Percentiles rank a stretch among this genome's conserved stretches.
Conservation (phyloP, 164 flowering plant genomes). For the Houttuynia cordata region DNA sequence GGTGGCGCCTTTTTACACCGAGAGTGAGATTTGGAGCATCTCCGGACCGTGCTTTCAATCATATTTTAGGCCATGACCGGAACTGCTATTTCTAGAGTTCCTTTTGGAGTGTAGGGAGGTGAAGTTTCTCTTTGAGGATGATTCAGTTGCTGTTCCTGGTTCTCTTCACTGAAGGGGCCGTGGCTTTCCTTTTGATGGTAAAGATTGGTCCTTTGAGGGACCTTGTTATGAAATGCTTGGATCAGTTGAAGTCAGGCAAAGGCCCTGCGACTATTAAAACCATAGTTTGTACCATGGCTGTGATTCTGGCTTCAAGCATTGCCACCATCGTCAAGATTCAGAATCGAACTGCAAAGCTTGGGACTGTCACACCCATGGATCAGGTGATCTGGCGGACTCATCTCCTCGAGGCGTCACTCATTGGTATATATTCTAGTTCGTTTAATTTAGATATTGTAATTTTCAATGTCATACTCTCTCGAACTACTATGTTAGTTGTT, state of each 20-base stretch:
- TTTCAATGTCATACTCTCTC: neutral
- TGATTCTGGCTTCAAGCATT: constrained; percentile 56
- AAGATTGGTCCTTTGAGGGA: constrained; percentile 89
- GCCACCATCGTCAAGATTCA: constrained; percentile 82
- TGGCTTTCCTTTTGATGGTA: constrained; percentile 67
- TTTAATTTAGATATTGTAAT: no score
- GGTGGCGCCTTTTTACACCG: no score
- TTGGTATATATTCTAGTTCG: constrained; percentile 30
- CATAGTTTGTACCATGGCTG: constrained; percentile 74
- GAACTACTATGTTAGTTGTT: neutral
- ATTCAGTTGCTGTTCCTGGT: constrained; percentile 75
- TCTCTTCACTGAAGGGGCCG: constrained; percentile 52
- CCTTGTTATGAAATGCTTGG: constrained; percentile 75
- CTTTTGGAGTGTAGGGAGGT: no score
- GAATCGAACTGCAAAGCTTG: constrained; percentile 82
- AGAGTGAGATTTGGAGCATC: no score
- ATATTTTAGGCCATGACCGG: no score
- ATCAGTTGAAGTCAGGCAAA: constrained; percentile 72
- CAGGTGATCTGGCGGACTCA: constrained; percentile 97
- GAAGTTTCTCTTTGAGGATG: constrained; percentile 22
- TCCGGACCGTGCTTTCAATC: no score
- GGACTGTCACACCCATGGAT: constrained; percentile 97
- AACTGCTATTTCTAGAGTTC: no score
- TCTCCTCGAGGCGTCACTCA: constrained; percentile 85
- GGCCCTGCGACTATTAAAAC: constrained; percentile 85